Evolutionary conservation across 1,284 basidiomycete genomes (phyloP).

Genomic region (Tilletiopsis washingtonensis): DNA sequence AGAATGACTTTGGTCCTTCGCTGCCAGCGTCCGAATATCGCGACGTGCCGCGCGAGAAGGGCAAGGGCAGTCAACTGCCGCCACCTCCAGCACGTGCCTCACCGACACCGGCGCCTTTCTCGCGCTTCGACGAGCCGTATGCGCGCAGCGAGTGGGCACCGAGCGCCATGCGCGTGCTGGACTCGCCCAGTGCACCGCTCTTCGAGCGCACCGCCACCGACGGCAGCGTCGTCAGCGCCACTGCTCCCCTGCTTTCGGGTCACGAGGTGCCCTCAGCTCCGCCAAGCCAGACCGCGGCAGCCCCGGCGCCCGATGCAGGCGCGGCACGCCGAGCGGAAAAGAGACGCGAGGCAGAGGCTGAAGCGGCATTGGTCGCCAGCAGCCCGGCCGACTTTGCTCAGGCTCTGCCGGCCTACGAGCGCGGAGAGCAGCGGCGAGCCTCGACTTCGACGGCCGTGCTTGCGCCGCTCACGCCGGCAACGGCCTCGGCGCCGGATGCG

Average conservation of each 20-base stretch:
- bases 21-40: conserved; percentile 1
- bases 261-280: not conserved
- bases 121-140: conserved; percentile 31
- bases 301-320: not conserved
- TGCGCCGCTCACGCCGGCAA: not conserved
- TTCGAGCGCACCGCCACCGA: too few relatives aligned
- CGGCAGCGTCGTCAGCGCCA: not conserved
- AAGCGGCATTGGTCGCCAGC: not conserved
- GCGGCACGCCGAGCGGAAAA: conserved; percentile 16
- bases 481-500: conserved; percentile 8
- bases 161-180: too few relatives aligned
- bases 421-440: not conserved
- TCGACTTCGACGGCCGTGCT: not conserved
- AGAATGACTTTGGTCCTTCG: conserved; percentile 22
- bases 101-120: conserved; percentile 16
- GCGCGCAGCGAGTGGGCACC: conserved; percentile 4
- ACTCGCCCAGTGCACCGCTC: not conserved
- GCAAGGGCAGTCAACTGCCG: conserved; percentile 12
- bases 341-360: conserved; percentile 14
- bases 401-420: conserved; percentile 16
- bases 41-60: not conserved
- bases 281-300: not conserved
- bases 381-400: not conserved
- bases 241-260: conserved; percentile 4
- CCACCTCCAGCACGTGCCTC: conserved; percentile 20